Evolutionary conservation across 805 yeast species (phyloP).

Genomic region (Candida taoyuanica): DNA sequence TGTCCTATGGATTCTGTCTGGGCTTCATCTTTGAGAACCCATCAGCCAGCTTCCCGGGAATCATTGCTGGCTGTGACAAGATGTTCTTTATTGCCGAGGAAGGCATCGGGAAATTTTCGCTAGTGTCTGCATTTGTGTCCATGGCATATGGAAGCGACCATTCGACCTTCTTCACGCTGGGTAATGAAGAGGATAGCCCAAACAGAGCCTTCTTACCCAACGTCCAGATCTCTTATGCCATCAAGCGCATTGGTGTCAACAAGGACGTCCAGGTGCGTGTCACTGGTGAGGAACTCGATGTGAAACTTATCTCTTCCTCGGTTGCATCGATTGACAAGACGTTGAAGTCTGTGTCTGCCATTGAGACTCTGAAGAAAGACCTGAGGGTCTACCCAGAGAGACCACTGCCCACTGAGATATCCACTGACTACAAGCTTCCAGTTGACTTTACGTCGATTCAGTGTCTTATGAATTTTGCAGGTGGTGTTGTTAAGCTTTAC

Average conservation of each 20-base stretch:
- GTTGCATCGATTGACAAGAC: constrained; percentile 50
- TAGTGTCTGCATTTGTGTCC: constrained; percentile 65
- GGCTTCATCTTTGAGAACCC: constrained; percentile 70
- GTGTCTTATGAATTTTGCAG: constrained; percentile 57
- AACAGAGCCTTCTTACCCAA: constrained; percentile 68
- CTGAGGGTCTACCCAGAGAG: constrained; percentile 11
- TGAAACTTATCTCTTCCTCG: constrained; percentile 54
- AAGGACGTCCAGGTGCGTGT: constrained; percentile 45
- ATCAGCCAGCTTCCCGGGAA: constrained; percentile 50
- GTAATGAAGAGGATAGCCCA: constrained; percentile 41
- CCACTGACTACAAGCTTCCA: constrained; percentile 20
- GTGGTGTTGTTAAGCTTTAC: constrained; percentile 51
- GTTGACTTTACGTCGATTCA: constrained; percentile 37
- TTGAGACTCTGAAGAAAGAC: constrained; percentile 33
- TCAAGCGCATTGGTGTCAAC: constrained; percentile 23
- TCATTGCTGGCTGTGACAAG: constrained; percentile 73
- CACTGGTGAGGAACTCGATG: constrained; percentile 67
- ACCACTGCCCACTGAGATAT: background rate
- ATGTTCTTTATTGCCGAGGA: constrained; percentile 63
- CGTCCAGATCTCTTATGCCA: constrained; percentile 52
- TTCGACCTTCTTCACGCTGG: constrained; percentile 42
- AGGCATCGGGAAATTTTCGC: constrained; percentile 59
- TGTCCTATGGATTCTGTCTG: constrained; percentile 61
- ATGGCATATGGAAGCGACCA: constrained; percentile 60
- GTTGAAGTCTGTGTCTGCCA: constrained; percentile 40